These are phyloP conservation scores for Penicillium paxilli DNA, from an alignment of 495 filamentous ascomycete genomes.

Conservation along the genomic window DNA sequence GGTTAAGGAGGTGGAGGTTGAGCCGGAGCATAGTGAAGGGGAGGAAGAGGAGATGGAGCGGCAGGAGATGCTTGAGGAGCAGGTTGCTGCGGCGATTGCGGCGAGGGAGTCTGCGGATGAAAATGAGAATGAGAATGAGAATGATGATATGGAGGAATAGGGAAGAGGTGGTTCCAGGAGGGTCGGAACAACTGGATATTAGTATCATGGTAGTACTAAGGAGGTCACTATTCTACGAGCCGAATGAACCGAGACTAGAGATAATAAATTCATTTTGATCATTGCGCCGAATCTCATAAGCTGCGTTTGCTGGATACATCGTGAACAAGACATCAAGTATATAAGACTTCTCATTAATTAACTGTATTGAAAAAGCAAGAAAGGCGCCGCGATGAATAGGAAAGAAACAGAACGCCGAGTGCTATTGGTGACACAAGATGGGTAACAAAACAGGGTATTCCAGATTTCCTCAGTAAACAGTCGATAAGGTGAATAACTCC, in stretches of 20 bases:
- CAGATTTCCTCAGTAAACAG: slow-evolving; percentile 1
- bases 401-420: not conserved
- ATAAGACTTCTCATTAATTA: slow-evolving; percentile 13
- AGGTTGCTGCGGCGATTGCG: slow-evolving; percentile 28
- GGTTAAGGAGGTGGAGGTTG: slow-evolving; percentile 12
- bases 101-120: slow-evolving; percentile 22
- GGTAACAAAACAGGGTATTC: slow-evolving; percentile 13
- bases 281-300: slow-evolving; percentile 5
- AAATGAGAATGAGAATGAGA: slow-evolving; percentile 15
- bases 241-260: slow-evolving; percentile 15
- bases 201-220: too few relatives aligned
- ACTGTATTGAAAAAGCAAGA: not conserved
- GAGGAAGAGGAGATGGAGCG: slow-evolving; percentile 38
- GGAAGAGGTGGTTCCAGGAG: too few relatives aligned
- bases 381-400: not conserved
- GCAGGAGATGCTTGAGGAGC: slow-evolving; percentile 29
- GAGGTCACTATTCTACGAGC: too few relatives aligned
- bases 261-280: slow-evolving; percentile 12
- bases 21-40: slow-evolving; percentile 29
- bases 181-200: too few relatives aligned
- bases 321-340: slow-evolving; percentile 17
- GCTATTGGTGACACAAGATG: not conserved
- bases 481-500: slow-evolving; percentile 3
- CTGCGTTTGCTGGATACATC: slow-evolving; percentile 7
- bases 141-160: slow-evolving; percentile 15